Evolutionary conservation across 768 basidiomycete genomes (phyloP), one percentile per base, ranked within the genome.

Genomic region (Leccinum rimulosum): DNA sequence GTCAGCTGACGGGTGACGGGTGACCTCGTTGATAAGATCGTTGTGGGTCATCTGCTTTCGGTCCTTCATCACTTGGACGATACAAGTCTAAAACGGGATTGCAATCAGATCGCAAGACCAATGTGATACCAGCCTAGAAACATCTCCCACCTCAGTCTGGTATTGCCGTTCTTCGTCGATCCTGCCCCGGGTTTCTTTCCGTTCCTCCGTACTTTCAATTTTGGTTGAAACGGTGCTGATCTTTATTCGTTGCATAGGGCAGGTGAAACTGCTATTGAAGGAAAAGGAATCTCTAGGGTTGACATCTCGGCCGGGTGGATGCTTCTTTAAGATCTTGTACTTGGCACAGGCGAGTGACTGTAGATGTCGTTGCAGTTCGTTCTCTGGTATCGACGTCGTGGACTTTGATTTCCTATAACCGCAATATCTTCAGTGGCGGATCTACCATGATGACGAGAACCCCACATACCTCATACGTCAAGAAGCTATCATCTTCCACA

Each of bases 11-110:
- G 84, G 22, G 22, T 22, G 22, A 22, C 22, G 22, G 49, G 92
- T 93, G 35, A 94, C 93, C 73, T 98, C 95, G 65, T 88, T 89
- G 60, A 98, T 80, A 14, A 99, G 82, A 57, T 95, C 93, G 59
- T 86, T 92, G 68, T 98, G 93, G 6, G 80, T 76, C 86, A 98
- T 87, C 55, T 84, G 82, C 70, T 98, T 98, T 56, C 95, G 79
- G 70, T 93, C 88, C 76, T 98, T 98, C 96, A 99, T 98, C 30
- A 98, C 87, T 33, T 97, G 87, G 27, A 99, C 97, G 62, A 98
- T 89, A 68, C 93, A 98, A 1, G 97, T 97, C 95, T 99, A 61
- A n/a, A 12, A 51, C 3, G 51, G n/a, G 22, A 35, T 31, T 8
- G 3, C 43, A 47, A n/a, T 64, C 57, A 66, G 38, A 59, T 9